These are phyloP conservation scores for Gastrolobium bilobum DNA, from an alignment of 306 rosid genomes.

Conservation along the genomic window DNA sequence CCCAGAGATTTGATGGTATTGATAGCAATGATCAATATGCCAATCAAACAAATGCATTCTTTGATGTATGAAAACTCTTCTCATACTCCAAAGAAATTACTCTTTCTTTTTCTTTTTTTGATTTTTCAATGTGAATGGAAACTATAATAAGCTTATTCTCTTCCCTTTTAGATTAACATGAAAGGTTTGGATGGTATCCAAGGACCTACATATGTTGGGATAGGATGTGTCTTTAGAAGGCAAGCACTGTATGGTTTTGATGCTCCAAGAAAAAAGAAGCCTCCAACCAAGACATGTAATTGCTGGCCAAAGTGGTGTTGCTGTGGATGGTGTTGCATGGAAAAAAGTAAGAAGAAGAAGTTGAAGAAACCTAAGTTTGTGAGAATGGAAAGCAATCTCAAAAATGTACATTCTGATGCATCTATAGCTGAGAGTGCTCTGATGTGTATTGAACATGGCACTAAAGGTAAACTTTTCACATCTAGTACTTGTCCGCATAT, in stretches of 20 bases:
- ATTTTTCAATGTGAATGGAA: constrained; percentile 8
- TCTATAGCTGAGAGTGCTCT: constrained; percentile 43
- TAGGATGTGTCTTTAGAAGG: constrained; percentile 80
- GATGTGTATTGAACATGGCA: constrained; percentile 47
- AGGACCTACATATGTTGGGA: constrained; percentile 81
- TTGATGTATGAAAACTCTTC: constrained; percentile 59
- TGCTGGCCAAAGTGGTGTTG: constrained; percentile 73
- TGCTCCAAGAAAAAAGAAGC: constrained; percentile 70
- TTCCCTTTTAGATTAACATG: constrained; percentile 67
- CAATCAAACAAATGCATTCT: constrained; percentile 59
- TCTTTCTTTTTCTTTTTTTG: neutral
- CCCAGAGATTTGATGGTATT: constrained; percentile 63
- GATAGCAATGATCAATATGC: constrained; percentile 52
- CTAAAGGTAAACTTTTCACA: constrained; percentile 47
- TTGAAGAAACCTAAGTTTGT: constrained; percentile 55
- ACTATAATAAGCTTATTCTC: constrained; percentile 1
- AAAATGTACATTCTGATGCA: constrained; percentile 50
- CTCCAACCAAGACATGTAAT: constrained; percentile 71
- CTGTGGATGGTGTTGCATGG: constrained; percentile 51
- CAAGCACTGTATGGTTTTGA: constrained; percentile 78
- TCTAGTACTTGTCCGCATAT: neutral
- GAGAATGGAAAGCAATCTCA: constrained; percentile 40
- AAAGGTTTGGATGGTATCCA: constrained; percentile 87
- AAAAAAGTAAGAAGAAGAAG: constrained; percentile 56
- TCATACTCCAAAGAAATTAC: neutral